Percentiles rank a stretch among this genome's conserved stretches.
Conservation (phyloP, 2,329 filamentous ascomycete species). For the Hymenoscyphus fructigenus region DNA sequence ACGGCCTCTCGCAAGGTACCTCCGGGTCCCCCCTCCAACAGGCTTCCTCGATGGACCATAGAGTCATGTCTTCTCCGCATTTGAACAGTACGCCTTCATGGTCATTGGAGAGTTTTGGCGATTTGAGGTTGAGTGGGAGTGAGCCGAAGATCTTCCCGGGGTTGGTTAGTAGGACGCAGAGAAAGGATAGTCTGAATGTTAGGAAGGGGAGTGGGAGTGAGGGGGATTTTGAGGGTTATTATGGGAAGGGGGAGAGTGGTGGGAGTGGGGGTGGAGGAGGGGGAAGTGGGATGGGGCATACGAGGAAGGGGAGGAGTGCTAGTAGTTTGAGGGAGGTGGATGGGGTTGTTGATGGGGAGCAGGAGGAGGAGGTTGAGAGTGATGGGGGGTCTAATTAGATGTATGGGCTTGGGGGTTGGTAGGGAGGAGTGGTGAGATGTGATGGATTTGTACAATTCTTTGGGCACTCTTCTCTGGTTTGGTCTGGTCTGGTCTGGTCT, state of each 20-base stretch:
- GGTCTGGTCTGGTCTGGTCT: no score
- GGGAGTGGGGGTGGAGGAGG: slow-evolving; percentile 25
- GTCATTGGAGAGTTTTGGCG: slow-evolving; percentile 40
- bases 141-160: slow-evolving; percentile 74
- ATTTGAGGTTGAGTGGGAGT: slow-evolving; percentile 52
- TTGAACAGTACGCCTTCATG: slow-evolving; percentile 34
- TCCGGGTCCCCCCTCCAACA: slow-evolving; percentile 14
- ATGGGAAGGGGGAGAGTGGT: not conserved
- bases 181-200: slow-evolving; percentile 25
- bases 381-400: slow-evolving; percentile 8
- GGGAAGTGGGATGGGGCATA: not conserved
- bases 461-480: no score
- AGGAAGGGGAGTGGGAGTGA: slow-evolving; percentile 32
- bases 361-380: slow-evolving; percentile 6
- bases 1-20: slow-evolving; percentile 17
- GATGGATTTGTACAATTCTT: no score
- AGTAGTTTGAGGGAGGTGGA: slow-evolving; percentile 3
- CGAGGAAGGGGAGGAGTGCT: not conserved
- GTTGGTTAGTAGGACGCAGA: slow-evolving; percentile 50
- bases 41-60: not conserved
- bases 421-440: not conserved
- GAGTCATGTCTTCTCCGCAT: slow-evolving; percentile 19
- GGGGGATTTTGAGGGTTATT: slow-evolving; percentile 23
- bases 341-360: not conserved
- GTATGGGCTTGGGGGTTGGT: not conserved